Percentiles rank a stretch among this genome's conserved stretches.
Conservation (phyloP, 2,329 filamentous ascomycete species). For the Aspergillus latus region DNA sequence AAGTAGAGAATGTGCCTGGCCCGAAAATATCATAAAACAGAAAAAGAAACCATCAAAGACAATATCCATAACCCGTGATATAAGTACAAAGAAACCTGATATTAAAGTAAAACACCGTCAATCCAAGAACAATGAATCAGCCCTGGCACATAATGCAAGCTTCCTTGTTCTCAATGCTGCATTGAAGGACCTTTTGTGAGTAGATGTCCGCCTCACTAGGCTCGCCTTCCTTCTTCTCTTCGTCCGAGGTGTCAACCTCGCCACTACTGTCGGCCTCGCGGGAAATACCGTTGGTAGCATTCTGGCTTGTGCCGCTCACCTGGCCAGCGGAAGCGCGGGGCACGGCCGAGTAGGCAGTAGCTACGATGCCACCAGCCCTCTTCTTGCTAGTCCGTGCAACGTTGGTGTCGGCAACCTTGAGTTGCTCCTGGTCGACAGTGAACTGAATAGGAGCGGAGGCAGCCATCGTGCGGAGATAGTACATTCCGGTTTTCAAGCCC, state of each 20-base stretch:
- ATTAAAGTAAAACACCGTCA: slow-evolving; percentile 4
- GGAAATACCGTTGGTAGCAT: slow-evolving; percentile 26
- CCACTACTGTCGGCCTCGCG: slow-evolving; percentile 42
- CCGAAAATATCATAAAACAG: slow-evolving; percentile 6
- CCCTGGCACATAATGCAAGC: slow-evolving; percentile 97
- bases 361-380: slow-evolving; percentile 60
- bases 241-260: slow-evolving; percentile 54
- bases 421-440: slow-evolving; percentile 94
- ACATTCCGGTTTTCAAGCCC: slow-evolving; percentile 99
- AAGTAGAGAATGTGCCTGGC: slow-evolving; percentile 9
- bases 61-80: slow-evolving; percentile 37
- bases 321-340: slow-evolving; percentile 67
- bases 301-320: slow-evolving; percentile 56
- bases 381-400: slow-evolving; percentile 72
- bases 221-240: slow-evolving; percentile 67
- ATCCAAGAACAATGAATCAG: slow-evolving; percentile 45
- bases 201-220: slow-evolving; percentile 90
- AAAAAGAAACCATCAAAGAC: slow-evolving; percentile 9
- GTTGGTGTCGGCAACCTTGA: slow-evolving; percentile 82
- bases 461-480: slow-evolving; percentile 97
- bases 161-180: slow-evolving; percentile 97
- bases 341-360: slow-evolving; percentile 59
- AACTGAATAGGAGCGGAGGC: slow-evolving; percentile 97
- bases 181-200: slow-evolving; percentile 84
- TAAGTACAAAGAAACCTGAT: slow-evolving; percentile 27